Percentiles rank a stretch among this genome's conserved stretches.
Conservation (phyloP, 768 basidiomycete species). For the Russula sp. region DNA sequence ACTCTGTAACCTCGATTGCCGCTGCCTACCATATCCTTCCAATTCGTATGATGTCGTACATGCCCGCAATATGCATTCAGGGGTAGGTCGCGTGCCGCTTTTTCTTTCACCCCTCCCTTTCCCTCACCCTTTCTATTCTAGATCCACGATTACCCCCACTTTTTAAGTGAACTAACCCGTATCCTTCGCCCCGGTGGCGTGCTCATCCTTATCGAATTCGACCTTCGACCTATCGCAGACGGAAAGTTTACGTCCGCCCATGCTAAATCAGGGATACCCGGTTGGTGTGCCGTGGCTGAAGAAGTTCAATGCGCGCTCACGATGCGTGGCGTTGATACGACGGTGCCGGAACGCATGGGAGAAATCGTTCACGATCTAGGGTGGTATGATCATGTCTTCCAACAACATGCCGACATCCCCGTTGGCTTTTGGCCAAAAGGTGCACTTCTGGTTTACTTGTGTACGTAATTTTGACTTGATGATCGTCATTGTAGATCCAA, state of each 20-base stretch:
- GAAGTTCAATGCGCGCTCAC: conserved; percentile 55
- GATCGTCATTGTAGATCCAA: conserved; percentile 44
- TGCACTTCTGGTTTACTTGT: conserved; percentile 31
- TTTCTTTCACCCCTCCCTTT: conserved; percentile 18
- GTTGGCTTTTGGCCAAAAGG: conserved; percentile 70
- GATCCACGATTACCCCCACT: conserved; percentile 61
- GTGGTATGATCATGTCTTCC: conserved; percentile 55
- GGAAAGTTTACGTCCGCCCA: conserved; percentile 40
- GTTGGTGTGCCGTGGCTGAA: conserved; percentile 65
- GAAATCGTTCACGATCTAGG: conserved; percentile 48
- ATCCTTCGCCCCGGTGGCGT: conserved; percentile 70
- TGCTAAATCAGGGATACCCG: conserved; percentile 43
- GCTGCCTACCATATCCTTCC: conserved; percentile 60
- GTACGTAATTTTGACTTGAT: conserved; percentile 9
- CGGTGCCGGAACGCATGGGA: conserved; percentile 54
- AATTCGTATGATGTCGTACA: conserved; percentile 66
- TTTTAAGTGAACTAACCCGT: conserved; percentile 60
- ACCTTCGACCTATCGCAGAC: conserved; percentile 50
- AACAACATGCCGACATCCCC: conserved; percentile 58
- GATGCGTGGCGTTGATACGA: conserved; percentile 52
- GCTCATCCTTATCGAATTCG: conserved; percentile 62
- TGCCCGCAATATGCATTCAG: conserved; percentile 64
- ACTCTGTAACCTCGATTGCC: conserved; percentile 62
- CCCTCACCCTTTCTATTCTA: conserved; percentile 33
- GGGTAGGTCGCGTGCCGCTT: conserved; percentile 44